Percentiles rank a stretch among this genome's conserved stretches.
Evolutionary conservation across 495 filamentous ascomycete species (phyloP).

Genomic region (Baudoinia panamericana): DNA sequence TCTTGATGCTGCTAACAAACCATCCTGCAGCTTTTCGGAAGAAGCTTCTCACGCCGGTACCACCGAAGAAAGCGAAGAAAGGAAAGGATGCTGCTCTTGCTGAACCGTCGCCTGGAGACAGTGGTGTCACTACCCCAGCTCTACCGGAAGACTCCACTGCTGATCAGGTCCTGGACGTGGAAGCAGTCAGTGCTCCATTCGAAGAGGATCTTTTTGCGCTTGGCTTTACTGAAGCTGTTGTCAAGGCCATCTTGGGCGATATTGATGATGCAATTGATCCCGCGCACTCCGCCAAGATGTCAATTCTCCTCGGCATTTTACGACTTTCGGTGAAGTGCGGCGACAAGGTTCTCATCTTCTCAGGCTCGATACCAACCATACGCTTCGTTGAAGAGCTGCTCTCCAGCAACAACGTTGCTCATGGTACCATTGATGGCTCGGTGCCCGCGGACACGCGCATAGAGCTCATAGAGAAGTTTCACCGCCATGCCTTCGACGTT

Average conservation of each 20-base stretch:
- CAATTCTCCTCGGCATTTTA: conserved; percentile 53
- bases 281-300: conserved; percentile 38
- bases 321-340: conserved; percentile 41
- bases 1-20: conserved; percentile 56
- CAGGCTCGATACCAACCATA: conserved; percentile 55
- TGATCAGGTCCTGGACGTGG: background rate
- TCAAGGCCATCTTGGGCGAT: conserved; percentile 34
- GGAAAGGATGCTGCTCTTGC: background rate
- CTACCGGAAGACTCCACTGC: background rate
- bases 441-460: conserved; percentile 72
- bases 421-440: conserved; percentile 70
- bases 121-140: background rate
- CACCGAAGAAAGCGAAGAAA: conserved; percentile 11
- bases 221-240: conserved; percentile 38
- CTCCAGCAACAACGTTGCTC: conserved; percentile 43
- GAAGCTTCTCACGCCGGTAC: conserved; percentile 33
- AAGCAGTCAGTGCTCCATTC: conserved; percentile 35
- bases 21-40: conserved; percentile 56
- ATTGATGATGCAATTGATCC: conserved; percentile 24
- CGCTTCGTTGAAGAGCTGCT: conserved; percentile 51
- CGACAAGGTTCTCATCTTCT: conserved; percentile 74
- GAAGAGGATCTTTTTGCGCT: conserved; percentile 37
- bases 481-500: conserved; percentile 65
- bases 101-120: background rate
- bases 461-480: conserved; percentile 79